phyloP scores from a whole-genome alignment of 768 basidiomycete genomes.

The Phaeotremella fagi region DNA sequence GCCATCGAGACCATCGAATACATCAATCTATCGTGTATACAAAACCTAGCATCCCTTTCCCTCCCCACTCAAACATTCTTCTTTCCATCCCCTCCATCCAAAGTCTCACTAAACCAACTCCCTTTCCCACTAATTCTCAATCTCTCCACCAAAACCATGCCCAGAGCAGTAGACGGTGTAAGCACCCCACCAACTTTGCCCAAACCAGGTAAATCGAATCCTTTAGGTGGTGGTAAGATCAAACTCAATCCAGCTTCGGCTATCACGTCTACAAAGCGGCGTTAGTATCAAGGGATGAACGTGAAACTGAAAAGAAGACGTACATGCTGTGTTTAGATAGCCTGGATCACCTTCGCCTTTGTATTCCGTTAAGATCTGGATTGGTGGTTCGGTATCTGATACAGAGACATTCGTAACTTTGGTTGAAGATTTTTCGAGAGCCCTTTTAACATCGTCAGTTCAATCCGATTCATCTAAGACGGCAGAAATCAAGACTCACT shows the following conservation, averaged over 20 bases:
- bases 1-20: not conserved
- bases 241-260: conserved; percentile 71
- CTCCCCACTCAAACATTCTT: conserved; percentile 1
- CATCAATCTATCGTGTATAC: not conserved
- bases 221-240: conserved; percentile 53
- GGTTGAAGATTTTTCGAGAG: conserved; percentile 60
- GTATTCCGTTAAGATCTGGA: conserved; percentile 61
- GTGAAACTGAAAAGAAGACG: conserved; percentile 54
- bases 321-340: conserved; percentile 40
- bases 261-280: conserved; percentile 63
- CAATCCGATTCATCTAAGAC: not conserved
- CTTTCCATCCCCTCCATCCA: not conserved
- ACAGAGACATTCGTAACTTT: conserved; percentile 67
- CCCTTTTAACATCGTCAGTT: too few species aligned
- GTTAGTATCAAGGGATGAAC: not conserved
- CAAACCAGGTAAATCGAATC: conserved; percentile 57
- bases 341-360: conserved; percentile 68
- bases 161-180: conserved; percentile 78
- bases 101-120: conserved; percentile 19
- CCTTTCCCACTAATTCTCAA: conserved; percentile 56
- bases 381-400: conserved; percentile 52
- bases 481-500: conserved; percentile 52
- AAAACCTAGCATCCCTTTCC: not conserved
- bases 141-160: conserved; percentile 66
- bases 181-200: conserved; percentile 69